Conservation (phyloP, 1,284 basidiomycete species). For the Ganoderma lucidum region DNA sequence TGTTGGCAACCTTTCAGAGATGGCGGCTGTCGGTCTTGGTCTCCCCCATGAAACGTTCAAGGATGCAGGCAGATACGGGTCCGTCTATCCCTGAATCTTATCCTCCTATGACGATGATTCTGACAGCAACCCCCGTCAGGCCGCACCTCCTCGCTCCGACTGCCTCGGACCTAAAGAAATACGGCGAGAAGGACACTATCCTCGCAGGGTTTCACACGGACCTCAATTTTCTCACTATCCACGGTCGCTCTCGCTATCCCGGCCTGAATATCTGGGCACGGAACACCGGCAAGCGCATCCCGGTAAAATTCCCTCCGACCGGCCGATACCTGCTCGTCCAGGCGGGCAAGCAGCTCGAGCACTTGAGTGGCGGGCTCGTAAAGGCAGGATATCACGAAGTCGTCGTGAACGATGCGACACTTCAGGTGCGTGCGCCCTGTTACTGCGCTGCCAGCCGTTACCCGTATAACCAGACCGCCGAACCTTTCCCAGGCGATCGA, state of each 20-base stretch:
- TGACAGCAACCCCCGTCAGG: slow-evolving; percentile 47
- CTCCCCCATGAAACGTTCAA: slow-evolving; percentile 72
- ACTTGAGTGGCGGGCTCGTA: slow-evolving; percentile 86
- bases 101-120: not conserved
- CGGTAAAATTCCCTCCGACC: slow-evolving; percentile 79
- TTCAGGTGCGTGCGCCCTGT: slow-evolving; percentile 56
- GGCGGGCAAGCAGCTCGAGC: slow-evolving; percentile 93
- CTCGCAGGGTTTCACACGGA: slow-evolving; percentile 93
- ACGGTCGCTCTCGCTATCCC: slow-evolving; percentile 87
- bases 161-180: slow-evolving; percentile 85
- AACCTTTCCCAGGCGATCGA: slow-evolving; percentile 64
- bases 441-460: too few species aligned
- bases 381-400: slow-evolving; percentile 95
- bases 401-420: slow-evolving; percentile 82
- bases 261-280: slow-evolving; percentile 92
- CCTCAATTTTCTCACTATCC: slow-evolving; percentile 87
- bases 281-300: slow-evolving; percentile 88
- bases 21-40: slow-evolving; percentile 84
- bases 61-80: slow-evolving; percentile 86
- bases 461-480: too few species aligned
- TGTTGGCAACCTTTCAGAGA: slow-evolving; percentile 82
- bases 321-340: slow-evolving; percentile 83
- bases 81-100: slow-evolving; percentile 35
- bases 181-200: slow-evolving; percentile 79
- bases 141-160: slow-evolving; percentile 92